Conservation (phyloP, 805 yeast genomes). For the Yarrowia divulgata region DNA sequence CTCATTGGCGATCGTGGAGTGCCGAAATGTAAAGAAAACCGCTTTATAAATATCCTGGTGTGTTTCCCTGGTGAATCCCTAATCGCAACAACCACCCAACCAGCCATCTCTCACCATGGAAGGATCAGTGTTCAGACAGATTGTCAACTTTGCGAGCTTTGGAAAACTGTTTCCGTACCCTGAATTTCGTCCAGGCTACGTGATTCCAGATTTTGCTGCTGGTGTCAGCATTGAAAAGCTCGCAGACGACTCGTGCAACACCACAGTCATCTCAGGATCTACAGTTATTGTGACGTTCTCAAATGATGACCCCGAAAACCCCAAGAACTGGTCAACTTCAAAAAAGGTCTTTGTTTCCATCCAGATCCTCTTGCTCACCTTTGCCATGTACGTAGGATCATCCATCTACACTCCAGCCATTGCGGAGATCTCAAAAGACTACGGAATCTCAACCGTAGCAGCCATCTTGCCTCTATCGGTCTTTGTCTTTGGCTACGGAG, state of each 20-base stretch:
- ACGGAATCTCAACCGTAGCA: conserved; percentile 53
- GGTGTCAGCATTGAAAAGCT: neutral
- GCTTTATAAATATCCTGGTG: too few species aligned
- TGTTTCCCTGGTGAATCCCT: too few species aligned
- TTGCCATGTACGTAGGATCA: conserved; percentile 61
- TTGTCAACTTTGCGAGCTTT: conserved; percentile 18
- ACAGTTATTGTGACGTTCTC: conserved; percentile 6
- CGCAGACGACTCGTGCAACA: neutral
- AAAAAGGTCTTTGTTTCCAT: conserved; percentile 53
- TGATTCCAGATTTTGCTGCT: neutral
- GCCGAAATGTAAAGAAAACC: too few species aligned
- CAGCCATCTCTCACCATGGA: conserved; percentile 3
- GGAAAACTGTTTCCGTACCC: neutral
- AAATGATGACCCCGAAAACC: conserved; percentile 60
- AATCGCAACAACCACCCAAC: too few species aligned
- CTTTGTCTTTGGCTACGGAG: conserved; percentile 63
- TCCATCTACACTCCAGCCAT: conserved; percentile 62
- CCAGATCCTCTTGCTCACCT: conserved; percentile 54
- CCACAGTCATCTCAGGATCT: neutral
- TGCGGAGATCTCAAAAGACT: conserved; percentile 55
- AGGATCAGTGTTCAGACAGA: conserved; percentile 12
- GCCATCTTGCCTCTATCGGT: conserved; percentile 60
- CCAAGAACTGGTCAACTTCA: conserved; percentile 60
- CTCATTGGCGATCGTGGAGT: too few species aligned
- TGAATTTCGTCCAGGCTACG: neutral